Evolutionary conservation across 2,329 filamentous ascomycete genomes (phyloP).

Genomic region (Epichloe sibirici): DNA sequence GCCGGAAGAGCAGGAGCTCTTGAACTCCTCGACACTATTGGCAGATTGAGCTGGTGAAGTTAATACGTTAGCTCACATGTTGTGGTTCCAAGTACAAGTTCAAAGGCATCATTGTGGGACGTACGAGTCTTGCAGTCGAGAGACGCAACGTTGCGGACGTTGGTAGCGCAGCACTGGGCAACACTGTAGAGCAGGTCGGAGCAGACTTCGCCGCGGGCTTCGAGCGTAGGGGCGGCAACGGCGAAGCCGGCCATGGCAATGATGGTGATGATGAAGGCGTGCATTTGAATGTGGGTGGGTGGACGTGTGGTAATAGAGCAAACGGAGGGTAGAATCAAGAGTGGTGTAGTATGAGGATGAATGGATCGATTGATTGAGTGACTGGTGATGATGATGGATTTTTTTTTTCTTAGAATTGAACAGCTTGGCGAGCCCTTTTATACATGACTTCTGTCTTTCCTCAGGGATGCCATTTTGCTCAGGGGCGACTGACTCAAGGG

Average conservation of each 20-base stretch:
- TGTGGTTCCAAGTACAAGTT: neutral
- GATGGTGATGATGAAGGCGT: conserved; percentile 1
- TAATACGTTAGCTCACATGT: neutral
- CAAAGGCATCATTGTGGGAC: neutral
- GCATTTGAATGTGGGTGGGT: conserved; percentile 2
- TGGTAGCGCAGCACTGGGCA: conserved; percentile 6
- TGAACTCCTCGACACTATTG: conserved; percentile 2
- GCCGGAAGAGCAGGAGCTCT: neutral
- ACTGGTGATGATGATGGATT: no score
- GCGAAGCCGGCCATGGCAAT: conserved; percentile 1
- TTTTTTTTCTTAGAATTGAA: no score
- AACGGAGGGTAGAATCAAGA: neutral
- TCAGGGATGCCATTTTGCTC: no score
- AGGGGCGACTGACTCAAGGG: no score
- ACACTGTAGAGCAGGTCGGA: conserved; percentile 1
- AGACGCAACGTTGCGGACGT: conserved; percentile 3
- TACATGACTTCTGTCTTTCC: no score
- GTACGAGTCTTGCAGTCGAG: conserved; percentile 7
- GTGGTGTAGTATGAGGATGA: no score
- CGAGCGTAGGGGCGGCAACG: conserved; percentile 1
- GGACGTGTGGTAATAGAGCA: neutral
- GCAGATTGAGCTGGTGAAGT: neutral
- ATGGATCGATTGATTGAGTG: no score
- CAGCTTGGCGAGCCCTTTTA: no score
- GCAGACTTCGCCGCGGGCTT: conserved; percentile 2